A percentile compares a stretch with the other conserved stretches of the same genome.
These are phyloP conservation scores for Periglandula ipomoeae DNA, from an alignment of 2,329 filamentous ascomycete genomes.

Conservation along the genomic window DNA sequence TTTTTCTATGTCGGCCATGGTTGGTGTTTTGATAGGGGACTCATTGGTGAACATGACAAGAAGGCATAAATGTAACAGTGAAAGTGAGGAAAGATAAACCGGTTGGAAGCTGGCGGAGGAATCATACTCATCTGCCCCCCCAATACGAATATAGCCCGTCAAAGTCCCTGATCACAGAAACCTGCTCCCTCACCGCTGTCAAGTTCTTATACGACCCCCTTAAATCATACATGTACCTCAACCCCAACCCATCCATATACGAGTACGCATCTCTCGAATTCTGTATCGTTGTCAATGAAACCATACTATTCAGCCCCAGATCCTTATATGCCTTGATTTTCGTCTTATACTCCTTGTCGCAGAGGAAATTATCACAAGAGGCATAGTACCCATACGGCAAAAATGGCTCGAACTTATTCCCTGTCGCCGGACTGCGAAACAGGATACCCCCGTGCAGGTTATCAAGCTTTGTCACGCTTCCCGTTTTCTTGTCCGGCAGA, in stretches of 20 bases:
- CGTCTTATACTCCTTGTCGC: constrained; percentile 24
- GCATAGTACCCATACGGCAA: constrained; percentile 37
- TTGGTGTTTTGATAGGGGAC: too few species aligned
- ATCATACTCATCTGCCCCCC: constrained; percentile 34
- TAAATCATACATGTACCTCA: constrained; percentile 37
- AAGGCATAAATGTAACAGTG: neutral
- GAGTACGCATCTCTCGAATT: constrained; percentile 27
- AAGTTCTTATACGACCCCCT: constrained; percentile 35
- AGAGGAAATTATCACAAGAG: constrained; percentile 33
- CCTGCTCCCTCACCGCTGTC: constrained; percentile 28
- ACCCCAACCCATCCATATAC: constrained; percentile 28
- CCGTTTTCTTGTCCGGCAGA: constrained; percentile 32
- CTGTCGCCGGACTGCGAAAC: constrained; percentile 27
- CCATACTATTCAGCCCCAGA: constrained; percentile 35
- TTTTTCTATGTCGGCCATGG: too few species aligned
- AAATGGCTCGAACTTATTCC: constrained; percentile 27
- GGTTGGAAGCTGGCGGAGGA: neutral
- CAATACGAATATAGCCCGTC: constrained; percentile 35
- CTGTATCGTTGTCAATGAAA: constrained; percentile 30
- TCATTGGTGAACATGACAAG: too few species aligned
- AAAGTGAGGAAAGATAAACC: neutral
- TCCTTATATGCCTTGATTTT: constrained; percentile 25
- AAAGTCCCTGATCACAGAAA: constrained; percentile 29
- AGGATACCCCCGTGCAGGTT: constrained; percentile 33
- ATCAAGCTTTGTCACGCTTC: constrained; percentile 37